A percentile compares a stretch with the other conserved stretches of the same genome.
Conservation (phyloP, 225 moss, liverwort and hornwort species). For the Rhytidiadelphus loreus region DNA sequence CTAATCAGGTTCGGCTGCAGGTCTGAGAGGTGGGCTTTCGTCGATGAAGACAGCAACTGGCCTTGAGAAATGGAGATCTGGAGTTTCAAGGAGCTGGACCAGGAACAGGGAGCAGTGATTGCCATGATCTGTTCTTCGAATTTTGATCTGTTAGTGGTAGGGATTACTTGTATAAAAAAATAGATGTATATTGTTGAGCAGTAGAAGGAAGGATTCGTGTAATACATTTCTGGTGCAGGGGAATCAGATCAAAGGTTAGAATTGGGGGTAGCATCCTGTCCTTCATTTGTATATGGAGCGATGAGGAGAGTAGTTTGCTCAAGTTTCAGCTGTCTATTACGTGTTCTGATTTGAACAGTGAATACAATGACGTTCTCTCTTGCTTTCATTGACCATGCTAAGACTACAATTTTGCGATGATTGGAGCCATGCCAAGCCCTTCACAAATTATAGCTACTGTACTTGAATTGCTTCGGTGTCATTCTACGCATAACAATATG, state of each 20-base stretch:
- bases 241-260: neutral
- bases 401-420: neutral
- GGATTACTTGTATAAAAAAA: neutral
- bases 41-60: neutral
- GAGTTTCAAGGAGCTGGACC: neutral
- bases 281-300: neutral
- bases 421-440: too few species aligned
- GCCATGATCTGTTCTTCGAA: constrained; percentile 12
- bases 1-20: neutral
- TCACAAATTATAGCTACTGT: too few species aligned
- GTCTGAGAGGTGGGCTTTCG: neutral
- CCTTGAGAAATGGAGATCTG: neutral
- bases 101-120: constrained; percentile 1
- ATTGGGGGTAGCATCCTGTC: neutral
- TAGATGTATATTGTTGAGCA: neutral
- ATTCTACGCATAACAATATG: too few species aligned
- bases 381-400: neutral
- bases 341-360: neutral
- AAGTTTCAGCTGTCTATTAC: neutral
- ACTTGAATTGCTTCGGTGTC: too few species aligned
- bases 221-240: neutral
- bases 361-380: neutral
- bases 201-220: neutral
- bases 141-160: neutral
- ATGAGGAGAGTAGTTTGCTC: neutral